Conservation (phyloP, 140 eudicot species). For the Ambrosia hybrid region DNA sequence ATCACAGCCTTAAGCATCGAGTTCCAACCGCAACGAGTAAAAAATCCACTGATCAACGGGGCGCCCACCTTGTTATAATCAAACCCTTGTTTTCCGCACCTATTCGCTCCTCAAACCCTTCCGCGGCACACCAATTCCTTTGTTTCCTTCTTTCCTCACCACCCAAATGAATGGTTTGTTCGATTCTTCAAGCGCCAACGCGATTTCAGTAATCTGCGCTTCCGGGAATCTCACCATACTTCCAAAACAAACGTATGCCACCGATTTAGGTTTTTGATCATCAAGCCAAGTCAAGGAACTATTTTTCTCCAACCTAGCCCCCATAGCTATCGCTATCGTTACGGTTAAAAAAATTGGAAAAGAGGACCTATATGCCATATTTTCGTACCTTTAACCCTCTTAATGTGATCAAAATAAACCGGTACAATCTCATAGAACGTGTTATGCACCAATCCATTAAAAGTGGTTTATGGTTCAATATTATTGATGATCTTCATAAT, state of each 20-base stretch:
- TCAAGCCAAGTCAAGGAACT: constrained; percentile 50
- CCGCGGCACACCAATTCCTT: constrained; percentile 28
- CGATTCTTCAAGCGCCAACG: constrained; percentile 48
- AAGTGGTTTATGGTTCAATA: too few relatives aligned
- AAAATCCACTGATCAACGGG: constrained; percentile 44
- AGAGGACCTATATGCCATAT: constrained; percentile 60
- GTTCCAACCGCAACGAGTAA: constrained; percentile 52
- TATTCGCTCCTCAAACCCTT: constrained; percentile 37
- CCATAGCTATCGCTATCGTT: not conserved
- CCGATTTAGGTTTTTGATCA: constrained; percentile 32
- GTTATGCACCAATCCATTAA: constrained; percentile 41
- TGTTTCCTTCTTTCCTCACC: constrained; percentile 17
- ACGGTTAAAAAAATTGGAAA: constrained; percentile 22
- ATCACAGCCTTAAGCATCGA: constrained; percentile 37
- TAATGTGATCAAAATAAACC: constrained; percentile 41
- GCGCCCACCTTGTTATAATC: constrained; percentile 40
- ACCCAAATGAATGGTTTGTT: constrained; percentile 49
- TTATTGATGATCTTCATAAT: too few relatives aligned
- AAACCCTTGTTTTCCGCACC: constrained; percentile 27
- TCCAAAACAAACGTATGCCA: constrained; percentile 51
- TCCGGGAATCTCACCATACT: constrained; percentile 47
- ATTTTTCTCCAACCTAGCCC: constrained; percentile 5
- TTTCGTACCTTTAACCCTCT: constrained; percentile 30
- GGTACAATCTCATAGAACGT: constrained; percentile 57
- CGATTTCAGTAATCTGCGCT: constrained; percentile 49